These are phyloP conservation scores for Diaporthe sp. DNA, from an alignment of 2,329 filamentous ascomycete species.

Conservation along the genomic window DNA sequence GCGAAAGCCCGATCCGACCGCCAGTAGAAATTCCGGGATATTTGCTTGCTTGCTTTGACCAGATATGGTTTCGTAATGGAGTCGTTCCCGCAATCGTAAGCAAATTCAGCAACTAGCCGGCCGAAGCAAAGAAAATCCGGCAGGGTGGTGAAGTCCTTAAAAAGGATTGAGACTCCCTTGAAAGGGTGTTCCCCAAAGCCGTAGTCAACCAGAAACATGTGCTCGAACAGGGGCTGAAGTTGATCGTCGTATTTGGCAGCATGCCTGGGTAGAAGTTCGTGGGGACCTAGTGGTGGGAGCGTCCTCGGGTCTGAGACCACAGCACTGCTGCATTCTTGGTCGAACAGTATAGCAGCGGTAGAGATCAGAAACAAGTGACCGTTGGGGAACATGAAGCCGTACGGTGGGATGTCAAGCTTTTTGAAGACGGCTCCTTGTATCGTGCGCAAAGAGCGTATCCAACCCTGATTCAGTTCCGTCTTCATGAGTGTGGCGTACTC, in stretches of 20 bases:
- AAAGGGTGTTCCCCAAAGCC: conserved; percentile 22
- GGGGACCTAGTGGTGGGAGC: not conserved
- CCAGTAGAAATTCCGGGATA: not conserved
- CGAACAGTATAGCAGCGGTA: conserved; percentile 14
- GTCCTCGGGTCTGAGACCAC: not conserved
- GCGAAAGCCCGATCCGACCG: not conserved
- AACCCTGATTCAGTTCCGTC: conserved; percentile 4
- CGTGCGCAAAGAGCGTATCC: conserved; percentile 22
- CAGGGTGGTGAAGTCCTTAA: not conserved
- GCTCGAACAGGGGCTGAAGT: conserved; percentile 17
- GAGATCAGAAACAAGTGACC: not conserved
- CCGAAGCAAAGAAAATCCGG: not conserved
- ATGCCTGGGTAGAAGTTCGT: not conserved
- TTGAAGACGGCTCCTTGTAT: not conserved
- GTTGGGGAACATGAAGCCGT: not conserved
- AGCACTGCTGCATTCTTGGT: conserved; percentile 16
- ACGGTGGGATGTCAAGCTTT: not conserved
- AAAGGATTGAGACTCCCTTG: not conserved
- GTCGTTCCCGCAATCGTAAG: conserved; percentile 5
- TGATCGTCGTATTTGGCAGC: not conserved
- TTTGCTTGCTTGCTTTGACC: not conserved
- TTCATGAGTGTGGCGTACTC: conserved; percentile 12
- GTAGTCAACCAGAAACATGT: conserved; percentile 32
- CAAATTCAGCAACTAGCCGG: conserved; percentile 10
- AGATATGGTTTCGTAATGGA: conserved; percentile 9